phyloP scores from a whole-genome alignment of 2,329 filamentous ascomycete genomes.

The Venturia pyrina region DNA sequence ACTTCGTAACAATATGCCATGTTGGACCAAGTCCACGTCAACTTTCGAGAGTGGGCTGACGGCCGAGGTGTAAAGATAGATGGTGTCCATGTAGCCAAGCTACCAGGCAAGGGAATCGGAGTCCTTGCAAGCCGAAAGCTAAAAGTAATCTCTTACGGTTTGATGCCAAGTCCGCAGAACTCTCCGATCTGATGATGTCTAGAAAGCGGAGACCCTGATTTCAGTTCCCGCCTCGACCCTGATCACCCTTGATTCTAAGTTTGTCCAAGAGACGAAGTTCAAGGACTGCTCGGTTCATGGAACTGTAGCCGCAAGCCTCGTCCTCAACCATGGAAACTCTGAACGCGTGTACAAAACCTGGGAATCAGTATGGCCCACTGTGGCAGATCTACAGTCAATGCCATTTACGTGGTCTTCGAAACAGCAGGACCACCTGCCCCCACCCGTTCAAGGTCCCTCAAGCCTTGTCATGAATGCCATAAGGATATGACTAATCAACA shows the following conservation, averaged over 20 bases:
- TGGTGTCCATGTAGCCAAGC: slow-evolving; percentile 54
- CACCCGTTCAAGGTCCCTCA: slow-evolving; percentile 10
- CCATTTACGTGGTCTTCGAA: slow-evolving; percentile 44
- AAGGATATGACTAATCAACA: background rate
- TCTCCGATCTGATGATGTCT: slow-evolving; percentile 3
- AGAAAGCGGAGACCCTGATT: slow-evolving; percentile 53
- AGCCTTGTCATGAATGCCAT: background rate
- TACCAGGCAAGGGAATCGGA: slow-evolving; percentile 67
- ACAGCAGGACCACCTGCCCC: slow-evolving; percentile 31
- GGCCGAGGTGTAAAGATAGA: slow-evolving; percentile 55
- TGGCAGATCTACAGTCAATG: slow-evolving; percentile 50
- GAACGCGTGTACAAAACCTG: slow-evolving; percentile 44
- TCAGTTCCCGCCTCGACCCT: slow-evolving; percentile 55
- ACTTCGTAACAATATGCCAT: background rate
- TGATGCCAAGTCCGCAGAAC: slow-evolving; percentile 14
- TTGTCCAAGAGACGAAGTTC: slow-evolving; percentile 40
- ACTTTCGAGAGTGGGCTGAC: slow-evolving; percentile 30
- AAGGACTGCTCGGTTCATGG: slow-evolving; percentile 55
- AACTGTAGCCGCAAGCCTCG: slow-evolving; percentile 59
- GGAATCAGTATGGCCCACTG: slow-evolving; percentile 57
- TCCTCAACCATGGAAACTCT: slow-evolving; percentile 32
- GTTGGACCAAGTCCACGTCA: background rate
- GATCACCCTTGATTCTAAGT: slow-evolving; percentile 48
- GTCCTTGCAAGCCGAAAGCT: slow-evolving; percentile 61
- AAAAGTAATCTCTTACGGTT: slow-evolving; percentile 38